Evolutionary conservation across 2,329 filamentous ascomycete genomes (phyloP).

Genomic region (Colletotrichum coccodes): DNA sequence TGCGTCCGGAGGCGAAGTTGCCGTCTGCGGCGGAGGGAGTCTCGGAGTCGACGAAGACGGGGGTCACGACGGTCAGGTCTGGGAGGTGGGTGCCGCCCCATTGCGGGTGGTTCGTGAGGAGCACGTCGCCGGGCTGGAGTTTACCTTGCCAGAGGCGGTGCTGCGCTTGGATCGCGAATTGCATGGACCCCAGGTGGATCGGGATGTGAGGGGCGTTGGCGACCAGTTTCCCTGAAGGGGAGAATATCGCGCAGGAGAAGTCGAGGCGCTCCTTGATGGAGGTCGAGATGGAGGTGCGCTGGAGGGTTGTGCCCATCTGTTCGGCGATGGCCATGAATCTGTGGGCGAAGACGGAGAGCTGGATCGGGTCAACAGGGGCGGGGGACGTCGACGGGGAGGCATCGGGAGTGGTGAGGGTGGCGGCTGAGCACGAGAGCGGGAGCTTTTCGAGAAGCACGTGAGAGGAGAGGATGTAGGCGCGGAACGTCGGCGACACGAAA

Average conservation of each 20-base stretch:
- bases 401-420: neutral
- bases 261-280: constrained; percentile 56
- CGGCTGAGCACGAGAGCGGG: neutral
- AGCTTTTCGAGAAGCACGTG: constrained; percentile 44
- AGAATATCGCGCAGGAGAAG: constrained; percentile 55
- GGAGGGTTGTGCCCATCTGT: constrained; percentile 66
- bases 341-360: constrained; percentile 64
- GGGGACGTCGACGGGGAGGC: neutral
- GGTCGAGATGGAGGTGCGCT: constrained; percentile 64
- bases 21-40: neutral
- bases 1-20: neutral
- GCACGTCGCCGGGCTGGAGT: constrained; percentile 50
- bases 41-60: constrained; percentile 42
- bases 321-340: constrained; percentile 69
- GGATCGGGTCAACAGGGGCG: constrained; percentile 55
- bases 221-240: constrained; percentile 51
- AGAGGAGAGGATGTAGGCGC: constrained; percentile 40
- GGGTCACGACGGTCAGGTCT: constrained; percentile 53
- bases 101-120: constrained; percentile 50
- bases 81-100: constrained; percentile 52
- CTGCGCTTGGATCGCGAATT: constrained; percentile 50
- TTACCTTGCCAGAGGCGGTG: constrained; percentile 45
- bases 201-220: constrained; percentile 54
- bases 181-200: constrained; percentile 54
- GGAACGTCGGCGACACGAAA: constrained; percentile 39